Percentiles rank a stretch among this genome's conserved stretches.
Evolutionary conservation across 441 rosid genomes (phyloP).

Genomic region (Arabidopsis hybrid): DNA sequence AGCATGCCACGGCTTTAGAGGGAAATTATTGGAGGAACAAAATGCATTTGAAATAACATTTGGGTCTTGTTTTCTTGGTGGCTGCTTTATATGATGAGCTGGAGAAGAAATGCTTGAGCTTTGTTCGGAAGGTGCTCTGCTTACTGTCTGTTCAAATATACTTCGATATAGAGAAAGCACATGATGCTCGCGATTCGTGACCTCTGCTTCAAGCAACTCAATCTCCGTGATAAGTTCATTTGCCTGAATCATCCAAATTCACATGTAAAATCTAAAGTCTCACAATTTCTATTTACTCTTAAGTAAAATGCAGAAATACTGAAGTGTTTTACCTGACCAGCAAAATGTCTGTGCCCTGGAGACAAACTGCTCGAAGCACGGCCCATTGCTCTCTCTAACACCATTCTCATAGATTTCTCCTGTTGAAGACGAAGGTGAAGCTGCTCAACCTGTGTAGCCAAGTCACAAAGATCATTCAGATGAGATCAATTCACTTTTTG

Average conservation of each 20-base stretch:
- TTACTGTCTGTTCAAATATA: constrained; percentile 67
- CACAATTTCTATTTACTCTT: background rate
- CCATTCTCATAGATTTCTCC: constrained; percentile 76
- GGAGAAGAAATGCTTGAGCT: constrained; percentile 74
- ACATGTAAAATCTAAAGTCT: background rate
- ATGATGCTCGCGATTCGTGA: constrained; percentile 77
- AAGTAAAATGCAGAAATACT: background rate
- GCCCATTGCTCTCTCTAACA: constrained; percentile 89
- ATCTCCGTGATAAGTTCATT: constrained; percentile 84
- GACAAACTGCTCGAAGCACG: constrained; percentile 87
- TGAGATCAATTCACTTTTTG: background rate
- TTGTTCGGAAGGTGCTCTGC: constrained; percentile 65
- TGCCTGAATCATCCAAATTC: constrained; percentile 53
- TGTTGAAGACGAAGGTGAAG: constrained; percentile 80
- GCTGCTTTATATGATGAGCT: constrained; percentile 60
- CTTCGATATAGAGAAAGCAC: constrained; percentile 80
- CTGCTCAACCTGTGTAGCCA: constrained; percentile 68
- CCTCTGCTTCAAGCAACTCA: constrained; percentile 85
- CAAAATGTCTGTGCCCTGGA: constrained; percentile 70
- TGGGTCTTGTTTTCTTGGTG: constrained; percentile 67
- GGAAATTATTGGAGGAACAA: constrained; percentile 79
- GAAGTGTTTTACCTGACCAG: constrained; percentile 58
- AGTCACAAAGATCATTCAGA: background rate
- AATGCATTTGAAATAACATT: constrained; percentile 81
- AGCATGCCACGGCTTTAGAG: constrained; percentile 62